A percentile compares a stretch with the other conserved stretches of the same genome.
These are phyloP conservation scores for Pistacia integerrima DNA, from an alignment of 345 rosid genomes.

Conservation along the genomic window DNA sequence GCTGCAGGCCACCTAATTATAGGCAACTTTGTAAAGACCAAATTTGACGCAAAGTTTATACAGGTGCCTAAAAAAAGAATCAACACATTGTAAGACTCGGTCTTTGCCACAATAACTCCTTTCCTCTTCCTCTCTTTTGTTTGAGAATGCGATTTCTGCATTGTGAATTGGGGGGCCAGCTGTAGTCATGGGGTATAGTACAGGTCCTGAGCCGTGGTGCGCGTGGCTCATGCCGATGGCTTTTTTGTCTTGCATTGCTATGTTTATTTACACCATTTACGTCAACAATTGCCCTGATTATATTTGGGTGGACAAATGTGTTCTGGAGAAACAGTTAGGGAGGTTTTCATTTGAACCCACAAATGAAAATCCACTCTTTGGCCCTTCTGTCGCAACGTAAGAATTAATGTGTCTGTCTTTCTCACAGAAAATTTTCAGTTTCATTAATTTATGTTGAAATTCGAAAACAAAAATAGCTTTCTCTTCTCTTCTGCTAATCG, in stretches of 20 bases:
- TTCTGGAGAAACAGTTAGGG: constrained; percentile 47
- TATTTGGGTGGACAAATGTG: constrained; percentile 34
- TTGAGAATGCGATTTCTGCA: neutral
- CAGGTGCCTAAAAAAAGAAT: constrained; percentile 30
- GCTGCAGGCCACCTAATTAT: neutral
- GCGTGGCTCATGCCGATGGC: constrained; percentile 75
- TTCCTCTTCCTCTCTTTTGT: constrained; percentile 3
- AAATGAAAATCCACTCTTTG: constrained; percentile 50
- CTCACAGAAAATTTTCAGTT: neutral
- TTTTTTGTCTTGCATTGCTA: constrained; percentile 40
- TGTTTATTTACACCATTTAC: constrained; percentile 64
- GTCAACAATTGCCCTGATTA: constrained; percentile 64
- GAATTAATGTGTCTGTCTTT: neutral
- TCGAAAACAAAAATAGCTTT: neutral
- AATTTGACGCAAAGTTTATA: neutral
- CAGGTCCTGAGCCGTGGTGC: constrained; percentile 49
- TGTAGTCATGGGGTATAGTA: constrained; percentile 39
- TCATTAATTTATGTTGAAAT: neutral
- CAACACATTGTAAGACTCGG: constrained; percentile 11
- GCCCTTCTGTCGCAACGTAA: constrained; percentile 75
- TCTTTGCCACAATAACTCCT: constrained; percentile 25
- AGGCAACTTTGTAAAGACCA: neutral
- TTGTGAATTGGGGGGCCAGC: neutral
- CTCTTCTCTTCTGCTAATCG: neutral
- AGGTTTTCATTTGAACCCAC: constrained; percentile 63